These are phyloP conservation scores for Chaetomium tenue DNA, from an alignment of 495 filamentous ascomycete genomes.

Conservation along the genomic window DNA sequence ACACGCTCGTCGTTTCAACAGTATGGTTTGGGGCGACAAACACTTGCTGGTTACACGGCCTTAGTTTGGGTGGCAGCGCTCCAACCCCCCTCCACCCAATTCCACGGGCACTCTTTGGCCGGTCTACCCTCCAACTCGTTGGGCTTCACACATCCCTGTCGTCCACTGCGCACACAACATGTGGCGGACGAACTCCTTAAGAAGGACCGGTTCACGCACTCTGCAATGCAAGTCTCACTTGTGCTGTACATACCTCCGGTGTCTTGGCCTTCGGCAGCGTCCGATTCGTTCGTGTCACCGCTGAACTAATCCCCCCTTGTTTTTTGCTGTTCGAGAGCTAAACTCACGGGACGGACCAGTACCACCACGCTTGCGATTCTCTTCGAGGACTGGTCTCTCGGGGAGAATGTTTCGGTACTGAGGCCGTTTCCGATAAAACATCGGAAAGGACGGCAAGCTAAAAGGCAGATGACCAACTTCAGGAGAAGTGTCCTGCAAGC, in stretches of 20 bases:
- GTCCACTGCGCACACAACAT: neutral
- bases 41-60: neutral
- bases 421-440: neutral
- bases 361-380: neutral
- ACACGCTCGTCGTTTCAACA: neutral
- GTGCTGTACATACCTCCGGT: neutral
- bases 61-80: neutral
- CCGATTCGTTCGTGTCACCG: conserved; percentile 6
- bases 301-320: neutral
- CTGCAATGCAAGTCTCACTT: conserved; percentile 13
- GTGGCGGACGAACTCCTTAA: conserved; percentile 5
- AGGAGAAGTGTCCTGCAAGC: too few relatives aligned
- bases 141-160: neutral
- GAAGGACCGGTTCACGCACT: conserved; percentile 15
- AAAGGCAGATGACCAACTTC: too few relatives aligned
- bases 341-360: neutral
- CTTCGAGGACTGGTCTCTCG: neutral
- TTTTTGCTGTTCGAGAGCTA: neutral
- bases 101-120: neutral
- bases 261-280: neutral
- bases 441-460: too few relatives aligned
- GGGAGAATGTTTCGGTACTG: neutral
- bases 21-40: neutral
- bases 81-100: neutral
- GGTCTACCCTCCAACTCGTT: neutral